Evolutionary conservation across 306 rosid species (phyloP).

Genomic region (Sicyos baderoa): DNA sequence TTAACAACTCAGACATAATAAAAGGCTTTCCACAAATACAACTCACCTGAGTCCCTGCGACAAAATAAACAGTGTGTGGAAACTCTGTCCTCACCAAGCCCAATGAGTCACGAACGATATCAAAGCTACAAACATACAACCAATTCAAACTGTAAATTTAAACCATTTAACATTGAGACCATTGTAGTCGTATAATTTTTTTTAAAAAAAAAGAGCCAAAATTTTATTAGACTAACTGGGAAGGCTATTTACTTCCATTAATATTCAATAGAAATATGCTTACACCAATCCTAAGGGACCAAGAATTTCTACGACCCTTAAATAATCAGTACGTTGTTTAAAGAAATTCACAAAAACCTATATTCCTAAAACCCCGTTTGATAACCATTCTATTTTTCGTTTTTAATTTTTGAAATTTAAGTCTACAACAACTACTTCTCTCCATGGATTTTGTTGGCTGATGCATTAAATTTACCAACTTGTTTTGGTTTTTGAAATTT

Average conservation of each 20-base stretch:
- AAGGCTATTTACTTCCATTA: too few species aligned
- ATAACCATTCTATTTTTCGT: too few species aligned
- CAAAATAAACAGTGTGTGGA: conserved; percentile 66
- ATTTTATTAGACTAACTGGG: too few species aligned
- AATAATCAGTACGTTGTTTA: neutral
- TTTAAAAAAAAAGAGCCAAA: neutral
- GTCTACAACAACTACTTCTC: too few species aligned
- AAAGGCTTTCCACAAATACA: conserved; percentile 1
- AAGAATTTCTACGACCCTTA: neutral
- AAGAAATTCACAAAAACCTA: neutral
- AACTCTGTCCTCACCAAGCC: conserved; percentile 74
- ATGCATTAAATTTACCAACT: too few species aligned
- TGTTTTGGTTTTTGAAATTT: too few species aligned
- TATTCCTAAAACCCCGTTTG: neutral
- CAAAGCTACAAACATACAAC: conserved; percentile 59
- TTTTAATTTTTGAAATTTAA: too few species aligned
- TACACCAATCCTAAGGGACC: too few species aligned
- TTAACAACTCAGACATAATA: neutral
- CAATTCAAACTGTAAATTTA: conserved; percentile 8
- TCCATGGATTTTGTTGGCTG: too few species aligned
- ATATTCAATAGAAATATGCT: too few species aligned
- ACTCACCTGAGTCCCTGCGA: conserved; percentile 89
- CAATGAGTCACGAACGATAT: conserved; percentile 60
- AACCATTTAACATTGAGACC: neutral
- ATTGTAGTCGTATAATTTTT: neutral